These are phyloP conservation scores for Physcomitrium patens DNA, from an alignment of 225 moss, liverwort and hornwort genomes.

Conservation along the genomic window DNA sequence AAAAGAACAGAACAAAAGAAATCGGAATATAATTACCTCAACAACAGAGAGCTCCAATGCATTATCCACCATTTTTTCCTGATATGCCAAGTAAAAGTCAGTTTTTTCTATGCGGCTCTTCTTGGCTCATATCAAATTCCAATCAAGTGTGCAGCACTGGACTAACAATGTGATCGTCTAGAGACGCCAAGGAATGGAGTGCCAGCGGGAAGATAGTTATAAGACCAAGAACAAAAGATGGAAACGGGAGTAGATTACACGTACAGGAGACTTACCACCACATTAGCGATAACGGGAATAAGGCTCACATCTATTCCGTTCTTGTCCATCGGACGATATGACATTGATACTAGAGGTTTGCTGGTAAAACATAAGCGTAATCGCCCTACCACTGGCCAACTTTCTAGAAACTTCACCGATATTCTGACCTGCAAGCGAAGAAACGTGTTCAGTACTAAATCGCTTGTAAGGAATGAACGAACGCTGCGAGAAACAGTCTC, in stretches of 20 bases:
- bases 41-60: constrained; percentile 43
- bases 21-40: constrained; percentile 21
- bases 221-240: background rate
- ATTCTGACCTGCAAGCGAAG: constrained; percentile 37
- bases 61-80: constrained; percentile 30
- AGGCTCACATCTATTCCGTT: constrained; percentile 31
- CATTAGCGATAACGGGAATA: constrained; percentile 22
- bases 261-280: constrained; percentile 32
- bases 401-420: constrained; percentile 39
- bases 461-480: background rate
- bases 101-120: background rate
- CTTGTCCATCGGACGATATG: constrained; percentile 22
- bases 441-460: background rate
- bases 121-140: constrained; percentile 4
- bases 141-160: constrained; percentile 1
- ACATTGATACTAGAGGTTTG: constrained; percentile 36
- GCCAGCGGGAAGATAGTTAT: constrained; percentile 1
- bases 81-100: constrained; percentile 12
- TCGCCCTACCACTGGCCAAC: constrained; percentile 46
- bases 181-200: constrained; percentile 14
- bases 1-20: too few species aligned
- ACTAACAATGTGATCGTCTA: background rate
- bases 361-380: constrained; percentile 49
- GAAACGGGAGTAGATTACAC: background rate
- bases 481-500: background rate